Conservation (phyloP, 768 basidiomycete species). For the Punctularia strigosozonata region DNA sequence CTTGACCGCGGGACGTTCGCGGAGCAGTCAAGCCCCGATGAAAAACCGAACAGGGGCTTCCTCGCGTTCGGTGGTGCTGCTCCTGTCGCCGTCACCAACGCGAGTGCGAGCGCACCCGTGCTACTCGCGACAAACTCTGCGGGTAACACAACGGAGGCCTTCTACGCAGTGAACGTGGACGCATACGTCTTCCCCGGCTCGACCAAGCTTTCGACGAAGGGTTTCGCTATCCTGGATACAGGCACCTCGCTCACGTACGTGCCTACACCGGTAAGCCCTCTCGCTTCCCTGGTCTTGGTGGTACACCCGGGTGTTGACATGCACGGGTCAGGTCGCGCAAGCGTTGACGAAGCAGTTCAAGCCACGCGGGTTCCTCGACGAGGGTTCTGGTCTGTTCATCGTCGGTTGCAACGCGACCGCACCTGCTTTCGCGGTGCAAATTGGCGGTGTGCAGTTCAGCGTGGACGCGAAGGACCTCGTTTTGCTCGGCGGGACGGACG, state of each 20-base stretch:
- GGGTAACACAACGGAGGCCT: constrained; percentile 7
- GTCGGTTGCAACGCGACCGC: constrained; percentile 13
- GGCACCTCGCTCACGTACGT: constrained; percentile 15
- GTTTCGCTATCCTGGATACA: constrained; percentile 7
- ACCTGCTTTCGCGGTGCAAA: constrained; percentile 10
- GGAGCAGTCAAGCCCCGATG: constrained; percentile 9
- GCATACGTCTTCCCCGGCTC: constrained; percentile 10
- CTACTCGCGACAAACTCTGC: constrained; percentile 9
- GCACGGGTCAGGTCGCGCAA: too few relatives aligned
- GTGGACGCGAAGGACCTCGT: constrained; percentile 12
- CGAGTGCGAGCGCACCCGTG: constrained; percentile 10
- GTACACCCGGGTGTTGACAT: too few relatives aligned
- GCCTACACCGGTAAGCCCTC: too few relatives aligned
- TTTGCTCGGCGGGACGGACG: constrained; percentile 10
- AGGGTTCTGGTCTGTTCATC: constrained; percentile 8
- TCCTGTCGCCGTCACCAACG: constrained; percentile 9
- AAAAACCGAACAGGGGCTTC: constrained; percentile 14
- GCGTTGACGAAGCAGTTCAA: constrained; percentile 9
- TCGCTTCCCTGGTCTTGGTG: too few relatives aligned
- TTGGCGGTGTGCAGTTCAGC: constrained; percentile 11
- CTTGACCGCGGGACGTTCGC: constrained; percentile 12
- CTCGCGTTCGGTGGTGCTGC: constrained; percentile 16
- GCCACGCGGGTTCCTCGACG: constrained; percentile 8
- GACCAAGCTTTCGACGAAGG: constrained; percentile 7
- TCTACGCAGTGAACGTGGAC: constrained; percentile 9